Percentiles rank a stretch among this genome's conserved stretches.
Evolutionary conservation across 2,329 filamentous ascomycete species (phyloP).

Genomic region (Aspergillus fumigatus): DNA sequence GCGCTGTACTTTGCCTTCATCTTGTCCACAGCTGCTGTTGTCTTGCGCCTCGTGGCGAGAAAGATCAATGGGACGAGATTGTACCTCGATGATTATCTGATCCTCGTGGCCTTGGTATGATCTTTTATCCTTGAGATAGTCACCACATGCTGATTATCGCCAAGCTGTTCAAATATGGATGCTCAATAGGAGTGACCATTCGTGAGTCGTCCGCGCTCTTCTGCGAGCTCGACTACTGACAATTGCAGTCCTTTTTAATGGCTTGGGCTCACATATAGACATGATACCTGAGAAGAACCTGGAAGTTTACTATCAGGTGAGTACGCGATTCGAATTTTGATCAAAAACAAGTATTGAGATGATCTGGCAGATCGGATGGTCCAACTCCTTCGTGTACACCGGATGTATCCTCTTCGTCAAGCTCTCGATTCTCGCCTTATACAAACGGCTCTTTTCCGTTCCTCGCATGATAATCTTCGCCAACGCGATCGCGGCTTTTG

Average conservation of each 20-base stretch:
- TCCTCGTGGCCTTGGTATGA: constrained; percentile 24
- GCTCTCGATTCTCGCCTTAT: constrained; percentile 25
- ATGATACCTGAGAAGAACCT: constrained; percentile 23
- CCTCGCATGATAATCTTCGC: constrained; percentile 18
- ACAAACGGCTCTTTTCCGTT: constrained; percentile 23
- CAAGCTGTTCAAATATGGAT: constrained; percentile 28
- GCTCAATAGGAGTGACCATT: constrained; percentile 22
- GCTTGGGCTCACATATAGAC: constrained; percentile 25
- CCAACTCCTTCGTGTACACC: constrained; percentile 27
- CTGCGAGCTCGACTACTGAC: neutral
- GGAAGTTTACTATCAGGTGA: constrained; percentile 21
- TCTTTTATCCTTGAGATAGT: neutral
- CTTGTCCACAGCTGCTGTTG: constrained; percentile 22
- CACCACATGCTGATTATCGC: neutral
- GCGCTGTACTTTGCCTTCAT: constrained; percentile 24
- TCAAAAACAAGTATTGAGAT: neutral
- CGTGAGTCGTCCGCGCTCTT: constrained; percentile 13
- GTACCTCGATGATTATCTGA: constrained; percentile 29
- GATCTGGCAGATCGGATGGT: constrained; percentile 21
- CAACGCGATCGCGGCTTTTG: constrained; percentile 16
- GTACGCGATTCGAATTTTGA: neutral
- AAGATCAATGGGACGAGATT: constrained; percentile 20
- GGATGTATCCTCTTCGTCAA: constrained; percentile 23
- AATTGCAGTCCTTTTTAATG: constrained; percentile 21
- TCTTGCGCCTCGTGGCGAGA: constrained; percentile 22